These are phyloP conservation scores for Dactylonectria estremocensis DNA, from an alignment of 2,329 filamentous ascomycete species.

Conservation along the genomic window DNA sequence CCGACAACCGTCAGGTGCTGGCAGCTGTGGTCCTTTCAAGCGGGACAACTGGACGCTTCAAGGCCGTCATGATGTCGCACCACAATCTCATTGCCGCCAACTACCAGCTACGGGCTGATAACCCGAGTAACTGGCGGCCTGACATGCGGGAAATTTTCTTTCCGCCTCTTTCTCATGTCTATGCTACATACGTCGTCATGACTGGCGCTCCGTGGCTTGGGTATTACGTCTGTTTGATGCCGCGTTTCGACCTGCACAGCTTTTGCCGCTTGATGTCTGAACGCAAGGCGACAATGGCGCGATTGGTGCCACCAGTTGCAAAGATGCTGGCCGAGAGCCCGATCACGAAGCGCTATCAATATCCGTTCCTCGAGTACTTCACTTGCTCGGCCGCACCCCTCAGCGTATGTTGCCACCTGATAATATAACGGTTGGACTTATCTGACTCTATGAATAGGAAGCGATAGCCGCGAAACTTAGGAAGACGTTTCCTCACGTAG, in stretches of 20 bases:
- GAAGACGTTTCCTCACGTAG: no score
- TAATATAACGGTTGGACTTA: no score
- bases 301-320: slow-evolving; percentile 10
- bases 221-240: slow-evolving; percentile 12
- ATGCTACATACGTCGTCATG: slow-evolving; percentile 7
- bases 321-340: slow-evolving; percentile 7
- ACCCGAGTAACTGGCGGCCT: slow-evolving; percentile 8
- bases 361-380: slow-evolving; percentile 12
- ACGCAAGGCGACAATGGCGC: slow-evolving; percentile 8
- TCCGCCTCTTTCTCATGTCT: slow-evolving; percentile 6
- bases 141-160: slow-evolving; percentile 9
- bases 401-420: background rate
- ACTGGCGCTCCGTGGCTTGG: slow-evolving; percentile 7
- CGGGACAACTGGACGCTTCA: slow-evolving; percentile 9
- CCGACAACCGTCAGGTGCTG: background rate
- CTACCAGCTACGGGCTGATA: slow-evolving; percentile 7
- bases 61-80: slow-evolving; percentile 20
- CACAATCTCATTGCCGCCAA: slow-evolving; percentile 11
- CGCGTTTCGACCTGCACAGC: slow-evolving; percentile 7
- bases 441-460: no score
- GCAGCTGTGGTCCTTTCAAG: background rate
- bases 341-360: background rate
- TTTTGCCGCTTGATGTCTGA: slow-evolving; percentile 14
- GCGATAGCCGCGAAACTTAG: no score
- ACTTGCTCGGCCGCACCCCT: slow-evolving; percentile 10